Evolutionary conservation across 139 green algal species (phyloP), one percentile per base, ranked within the genome.

Genomic region (Coelastrella sp.): DNA sequence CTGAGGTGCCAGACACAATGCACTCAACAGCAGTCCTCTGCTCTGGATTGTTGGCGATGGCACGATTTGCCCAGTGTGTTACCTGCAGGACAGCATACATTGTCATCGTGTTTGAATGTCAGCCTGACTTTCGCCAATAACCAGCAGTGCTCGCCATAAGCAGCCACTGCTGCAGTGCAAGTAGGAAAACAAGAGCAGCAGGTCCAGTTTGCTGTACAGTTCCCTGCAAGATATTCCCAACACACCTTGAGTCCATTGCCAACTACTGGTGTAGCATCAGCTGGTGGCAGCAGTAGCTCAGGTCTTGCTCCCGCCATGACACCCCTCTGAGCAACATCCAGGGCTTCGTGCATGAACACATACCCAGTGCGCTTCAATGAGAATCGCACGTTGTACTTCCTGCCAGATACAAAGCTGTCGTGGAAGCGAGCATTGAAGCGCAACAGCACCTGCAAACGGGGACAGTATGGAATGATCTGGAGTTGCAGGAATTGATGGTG

Each of bases 351-450:
- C 86, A 88, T 90, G 81, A 90, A 84, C 13, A 71, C 40, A 66
- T 86, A 89, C 4, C 80, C 66, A 15, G 86, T 88, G 84, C 86
- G 84, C 50, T 82, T 88, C 80, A 92, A 83, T 25, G 75, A 50
- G 69, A 90, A 92, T 66, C 89, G 86, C 84, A 92, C 89, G 38
- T 90, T 43, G 81, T 85, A 84, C 25, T 34, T 2, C 79, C 71
- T 30, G 2, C 1, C 5, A 86, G 1, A 50, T 57, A 84, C 9
- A 81, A 35, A 27, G n/a, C 4, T 1, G 19, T 71, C n/a, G 41
- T 74, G 40, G 81, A 91, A 91, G 43, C 17, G 5, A 2, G 30
- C 17, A 45, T 66, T 50, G 67, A 91, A 91, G 27, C 37, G 13
- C 63, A 89, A 73, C 48, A 51, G 17, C 48, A 91, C 87, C 45